Base-by-base conservation (phyloP, 2,329 filamentous ascomycete genomes). In the Onygenales sp. region DNA sequence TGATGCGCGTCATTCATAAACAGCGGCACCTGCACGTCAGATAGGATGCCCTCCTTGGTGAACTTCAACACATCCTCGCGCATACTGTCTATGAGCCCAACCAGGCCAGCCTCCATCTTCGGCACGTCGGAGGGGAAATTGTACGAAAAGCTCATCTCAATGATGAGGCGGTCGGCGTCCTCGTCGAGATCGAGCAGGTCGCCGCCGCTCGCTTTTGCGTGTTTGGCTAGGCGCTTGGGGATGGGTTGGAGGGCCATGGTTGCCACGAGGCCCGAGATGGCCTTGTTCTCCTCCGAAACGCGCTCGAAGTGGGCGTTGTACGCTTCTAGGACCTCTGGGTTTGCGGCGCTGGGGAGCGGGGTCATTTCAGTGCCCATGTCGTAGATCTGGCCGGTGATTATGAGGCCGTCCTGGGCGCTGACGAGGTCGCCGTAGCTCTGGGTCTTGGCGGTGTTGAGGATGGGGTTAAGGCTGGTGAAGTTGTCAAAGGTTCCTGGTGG, bases 401-500 rank as follows among this genome's bases (percentile, higher is more conserved):
- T 65, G 51, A 66, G 64, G 14, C 61, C 36, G 54, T 80, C 74
- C 59, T 78, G 79, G 36, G 62, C 62, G 13, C 63, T 67, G 56
- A 78, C 69, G 6, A 81, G 65, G 43, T 73, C 71, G 50, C 72
- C 67, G 56, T 78, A 79, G 6, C 67, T 73, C 57, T 72, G 76
- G 2, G 72, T 73, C 60, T 75, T 74, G 49, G 69, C 71, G 14
- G 66, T 74, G 60, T 80, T 76, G 21, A 72, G 61, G 0, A 69
- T 55, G 1, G 73, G 71, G 1, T 66, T 61, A 46, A 80, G 70
- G 41, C 69, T 69, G 2, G 76, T 75, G 64, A 85, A 85, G 54
- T 76, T 75, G 54, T 75, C 71, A 55, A 86, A 85, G 2, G 79
- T 73, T 4, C 70, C 76, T 1, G 69, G 61, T 0, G 82, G 81